phyloP scores from a whole-genome alignment of 352 stramenopile genomes.

The Globisporangium megalacanthum region DNA sequence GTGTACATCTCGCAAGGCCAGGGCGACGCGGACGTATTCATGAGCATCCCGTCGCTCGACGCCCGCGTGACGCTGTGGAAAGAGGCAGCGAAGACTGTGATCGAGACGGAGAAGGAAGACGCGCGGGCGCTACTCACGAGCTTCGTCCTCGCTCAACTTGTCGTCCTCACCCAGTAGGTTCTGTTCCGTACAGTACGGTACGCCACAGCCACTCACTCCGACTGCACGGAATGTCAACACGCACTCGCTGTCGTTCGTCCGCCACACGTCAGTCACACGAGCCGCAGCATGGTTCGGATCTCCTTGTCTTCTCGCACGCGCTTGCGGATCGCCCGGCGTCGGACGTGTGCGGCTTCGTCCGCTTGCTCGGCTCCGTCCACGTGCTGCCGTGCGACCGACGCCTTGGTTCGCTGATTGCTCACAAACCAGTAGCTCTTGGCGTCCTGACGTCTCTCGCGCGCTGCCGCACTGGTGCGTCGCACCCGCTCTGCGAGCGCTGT shows the following conservation, averaged over 20 bases:
- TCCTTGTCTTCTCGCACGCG: slow-evolving; percentile 60
- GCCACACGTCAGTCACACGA: slow-evolving; percentile 29
- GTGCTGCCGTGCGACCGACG: slow-evolving; percentile 13
- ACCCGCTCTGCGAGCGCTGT: slow-evolving; percentile 21
- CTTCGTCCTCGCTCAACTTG: slow-evolving; percentile 40
- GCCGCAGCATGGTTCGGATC: slow-evolving; percentile 55
- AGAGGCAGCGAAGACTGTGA: slow-evolving; percentile 63
- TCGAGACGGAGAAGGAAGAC: slow-evolving; percentile 77
- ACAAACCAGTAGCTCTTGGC: slow-evolving; percentile 71
- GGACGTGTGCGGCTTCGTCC: slow-evolving; percentile 16
- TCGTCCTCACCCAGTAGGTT: slow-evolving; percentile 11
- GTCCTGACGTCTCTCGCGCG: slow-evolving; percentile 34
- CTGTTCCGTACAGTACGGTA: too few species aligned
- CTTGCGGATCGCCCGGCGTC: slow-evolving; percentile 22
- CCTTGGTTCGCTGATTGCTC: slow-evolving; percentile 44
- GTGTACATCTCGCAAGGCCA: slow-evolving; percentile 80
- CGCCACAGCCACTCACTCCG: too few species aligned
- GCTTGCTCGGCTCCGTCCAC: slow-evolving; percentile 10
- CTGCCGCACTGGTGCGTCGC: slow-evolving; percentile 29
- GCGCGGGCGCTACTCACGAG: slow-evolving; percentile 53
- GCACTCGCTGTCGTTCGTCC: not conserved
- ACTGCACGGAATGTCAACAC: not conserved
- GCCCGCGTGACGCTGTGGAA: slow-evolving; percentile 75
- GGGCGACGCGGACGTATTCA: slow-evolving; percentile 70
- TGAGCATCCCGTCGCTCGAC: slow-evolving; percentile 75